Evolutionary conservation across 108 stramenopile genomes (phyloP), one percentile per base, ranked within the genome.

Genomic region (Chaetoceros muelleri): DNA sequence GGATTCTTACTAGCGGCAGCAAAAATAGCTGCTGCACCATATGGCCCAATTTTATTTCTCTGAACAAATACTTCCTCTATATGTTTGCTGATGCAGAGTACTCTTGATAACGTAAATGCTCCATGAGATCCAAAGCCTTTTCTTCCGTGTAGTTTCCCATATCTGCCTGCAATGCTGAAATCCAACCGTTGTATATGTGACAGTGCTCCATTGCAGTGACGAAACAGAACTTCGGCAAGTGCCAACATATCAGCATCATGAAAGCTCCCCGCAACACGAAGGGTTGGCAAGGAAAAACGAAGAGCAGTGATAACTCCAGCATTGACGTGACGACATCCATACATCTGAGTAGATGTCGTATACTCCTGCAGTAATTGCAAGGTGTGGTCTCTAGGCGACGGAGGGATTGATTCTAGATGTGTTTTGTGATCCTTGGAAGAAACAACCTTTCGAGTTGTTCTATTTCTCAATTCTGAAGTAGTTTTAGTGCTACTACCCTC

Each of bases 161-260:
- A 73, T 57, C 50, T 65, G 13, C 56, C 45, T 13, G 75, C 69
- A 44, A 81, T 58, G 46, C 67, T 57, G 64, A 90, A 90, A 53
- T 90, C 87, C 52, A 90, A 64, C 46, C 87, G 66, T 23, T 46
- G 48, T 20, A 90, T 64, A 48, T 68, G 76, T 7, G 51, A 30
- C n/a, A 90, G 55, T 1, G 69, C 44, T 1, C 75, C 78, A 52
- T 90, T 90, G 60, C 66, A 68, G 46, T 90, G 81, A 2, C 65
- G 57, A n/a, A 85, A 45, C 30, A 90, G 49, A 0, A 90, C 30
- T 58, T 90, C 88, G 0, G 48, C 58, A 28, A 90, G 46, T 8
- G 88, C 83, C 50, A 90, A 28, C 82, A 85, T 82, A 67, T 90
- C 88, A 52, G 78, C 70, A 75, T 90, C 88, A 61, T 82, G 82